Percentiles rank a stretch among this genome's conserved stretches.
These are phyloP conservation scores for Populus hybrid DNA, from an alignment of 441 rosid genomes.

Conservation along the genomic window DNA sequence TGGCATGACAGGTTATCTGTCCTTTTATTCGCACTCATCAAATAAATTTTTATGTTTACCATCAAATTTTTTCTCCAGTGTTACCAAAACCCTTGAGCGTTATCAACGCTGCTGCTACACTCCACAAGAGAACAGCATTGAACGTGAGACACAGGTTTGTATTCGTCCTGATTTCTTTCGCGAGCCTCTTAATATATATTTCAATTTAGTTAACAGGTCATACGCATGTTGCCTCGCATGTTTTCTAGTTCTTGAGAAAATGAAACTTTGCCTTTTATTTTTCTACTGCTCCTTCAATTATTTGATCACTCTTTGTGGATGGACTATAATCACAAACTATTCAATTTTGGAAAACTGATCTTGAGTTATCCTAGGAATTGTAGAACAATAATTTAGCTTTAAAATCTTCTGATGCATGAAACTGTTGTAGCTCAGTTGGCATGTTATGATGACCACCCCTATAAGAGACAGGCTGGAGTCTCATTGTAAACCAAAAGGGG, in stretches of 20 bases:
- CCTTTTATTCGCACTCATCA: background rate
- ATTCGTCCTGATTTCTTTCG: background rate
- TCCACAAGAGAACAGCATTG: constrained; percentile 49
- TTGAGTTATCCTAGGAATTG: background rate
- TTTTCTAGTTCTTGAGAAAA: background rate
- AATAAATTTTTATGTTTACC: background rate
- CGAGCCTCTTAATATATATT: background rate
- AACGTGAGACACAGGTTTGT: constrained; percentile 63
- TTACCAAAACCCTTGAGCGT: constrained; percentile 60
- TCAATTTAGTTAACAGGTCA: background rate
- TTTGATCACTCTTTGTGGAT: background rate
- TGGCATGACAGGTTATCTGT: background rate
- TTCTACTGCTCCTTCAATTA: background rate
- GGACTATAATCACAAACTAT: background rate
- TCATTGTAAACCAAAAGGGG: background rate
- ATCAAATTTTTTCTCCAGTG: constrained; percentile 27
- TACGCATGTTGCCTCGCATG: background rate
- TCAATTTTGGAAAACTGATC: background rate
- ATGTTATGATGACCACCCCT: background rate
- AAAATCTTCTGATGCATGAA: too few species aligned
- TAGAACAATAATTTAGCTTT: background rate
- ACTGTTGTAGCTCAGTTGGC: too few species aligned
- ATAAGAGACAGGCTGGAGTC: background rate
- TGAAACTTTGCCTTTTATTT: background rate
- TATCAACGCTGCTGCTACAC: constrained; percentile 61